Conservation (phyloP, 352 stramenopile species). For the Phytophthora pini region DNA sequence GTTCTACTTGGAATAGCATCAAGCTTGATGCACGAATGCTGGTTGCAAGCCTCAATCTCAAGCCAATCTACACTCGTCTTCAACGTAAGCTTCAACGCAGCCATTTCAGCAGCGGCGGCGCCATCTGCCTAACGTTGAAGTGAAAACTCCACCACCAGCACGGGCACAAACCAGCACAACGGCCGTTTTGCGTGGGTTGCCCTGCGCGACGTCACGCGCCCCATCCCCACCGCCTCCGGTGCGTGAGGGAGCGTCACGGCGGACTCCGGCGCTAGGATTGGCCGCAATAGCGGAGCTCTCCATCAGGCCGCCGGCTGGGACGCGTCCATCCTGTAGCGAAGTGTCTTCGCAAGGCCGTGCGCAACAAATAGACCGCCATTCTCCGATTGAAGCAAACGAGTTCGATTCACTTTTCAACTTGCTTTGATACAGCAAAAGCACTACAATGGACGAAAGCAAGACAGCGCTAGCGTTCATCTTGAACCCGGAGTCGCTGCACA, state of each 20-base stretch:
- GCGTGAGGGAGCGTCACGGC: constrained; percentile 24
- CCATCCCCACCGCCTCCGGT: constrained; percentile 27
- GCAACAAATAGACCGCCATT: constrained; percentile 9
- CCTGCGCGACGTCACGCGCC: constrained; percentile 9
- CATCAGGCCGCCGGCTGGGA: constrained; percentile 5
- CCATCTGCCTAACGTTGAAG: constrained; percentile 21
- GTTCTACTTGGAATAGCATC: background rate
- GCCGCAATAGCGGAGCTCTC: background rate
- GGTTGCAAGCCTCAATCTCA: background rate
- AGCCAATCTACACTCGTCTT: constrained; percentile 2
- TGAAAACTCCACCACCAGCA: constrained; percentile 31
- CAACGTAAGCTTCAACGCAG: background rate
- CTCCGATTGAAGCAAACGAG: constrained; percentile 21
- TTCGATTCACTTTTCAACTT: constrained; percentile 10
- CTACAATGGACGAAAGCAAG: constrained; percentile 55
- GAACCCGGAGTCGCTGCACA: constrained; percentile 53
- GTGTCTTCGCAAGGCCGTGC: constrained; percentile 4
- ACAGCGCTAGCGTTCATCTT: constrained; percentile 75
- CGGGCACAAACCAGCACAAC: background rate
- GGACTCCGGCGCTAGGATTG: constrained; percentile 20
- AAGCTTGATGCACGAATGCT: background rate
- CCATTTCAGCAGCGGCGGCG: constrained; percentile 10
- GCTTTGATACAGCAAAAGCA: background rate
- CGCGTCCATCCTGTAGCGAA: constrained; percentile 13
- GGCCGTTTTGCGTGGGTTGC: too few relatives aligned